Evolutionary conservation across 257 asterid species (phyloP).

Genomic region (Plantago elongata): DNA sequence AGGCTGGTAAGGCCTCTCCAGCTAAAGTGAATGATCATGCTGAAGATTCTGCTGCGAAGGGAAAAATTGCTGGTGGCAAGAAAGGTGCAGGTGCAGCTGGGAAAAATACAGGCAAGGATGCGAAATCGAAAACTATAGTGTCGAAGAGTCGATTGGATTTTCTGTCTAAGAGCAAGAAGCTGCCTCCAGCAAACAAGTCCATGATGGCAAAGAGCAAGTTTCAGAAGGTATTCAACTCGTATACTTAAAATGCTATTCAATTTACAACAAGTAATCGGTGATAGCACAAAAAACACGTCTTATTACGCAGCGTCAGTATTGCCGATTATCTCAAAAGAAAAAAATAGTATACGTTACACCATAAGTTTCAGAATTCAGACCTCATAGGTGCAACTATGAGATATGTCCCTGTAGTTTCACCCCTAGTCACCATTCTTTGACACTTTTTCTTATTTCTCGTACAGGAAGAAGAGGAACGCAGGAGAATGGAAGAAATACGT

Average conservation of each 20-base stretch:
- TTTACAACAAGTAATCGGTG: neutral
- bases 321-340: too few relatives aligned
- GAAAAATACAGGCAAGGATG: constrained; percentile 35
- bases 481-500: constrained; percentile 55
- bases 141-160: constrained; percentile 35
- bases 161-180: constrained; percentile 44
- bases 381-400: too few relatives aligned
- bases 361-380: too few relatives aligned
- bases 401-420: too few relatives aligned
- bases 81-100: constrained; percentile 27
- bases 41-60: constrained; percentile 33
- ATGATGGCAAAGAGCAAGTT: constrained; percentile 56
- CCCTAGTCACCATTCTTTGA: constrained; percentile 1
- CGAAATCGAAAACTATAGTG: constrained; percentile 28
- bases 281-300: too few relatives aligned
- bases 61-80: constrained; percentile 35
- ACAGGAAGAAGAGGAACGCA: constrained; percentile 77
- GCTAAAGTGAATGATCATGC: constrained; percentile 29
- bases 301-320: too few relatives aligned
- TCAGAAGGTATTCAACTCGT: constrained; percentile 40
- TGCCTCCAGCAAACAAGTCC: constrained; percentile 41
- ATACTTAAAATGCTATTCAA: neutral
- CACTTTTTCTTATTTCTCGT: neutral
- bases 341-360: too few relatives aligned
- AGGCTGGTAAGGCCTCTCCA: constrained; percentile 40